These are phyloP conservation scores for Cornus kousa DNA, from an alignment of 148 eudicot species.

Conservation along the genomic window DNA sequence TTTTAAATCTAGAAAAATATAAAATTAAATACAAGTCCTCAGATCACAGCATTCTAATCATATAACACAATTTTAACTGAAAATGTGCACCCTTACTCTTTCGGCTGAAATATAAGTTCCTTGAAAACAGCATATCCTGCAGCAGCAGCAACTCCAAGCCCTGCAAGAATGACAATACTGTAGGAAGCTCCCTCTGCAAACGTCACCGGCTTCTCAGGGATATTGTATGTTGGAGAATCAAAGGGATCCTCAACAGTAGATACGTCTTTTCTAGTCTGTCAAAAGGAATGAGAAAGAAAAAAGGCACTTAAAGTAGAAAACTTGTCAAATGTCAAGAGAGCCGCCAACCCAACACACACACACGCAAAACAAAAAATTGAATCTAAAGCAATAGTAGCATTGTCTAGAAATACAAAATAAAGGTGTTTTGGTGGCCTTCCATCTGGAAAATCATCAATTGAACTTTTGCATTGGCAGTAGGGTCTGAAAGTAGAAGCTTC, in stretches of 20 bases:
- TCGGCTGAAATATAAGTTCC: slow-evolving; percentile 88
- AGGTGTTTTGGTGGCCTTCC: background rate
- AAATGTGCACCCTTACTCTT: slow-evolving; percentile 53
- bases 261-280: slow-evolving; percentile 60
- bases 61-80: background rate
- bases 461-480: background rate
- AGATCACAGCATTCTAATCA: slow-evolving; percentile 1
- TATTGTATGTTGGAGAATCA: slow-evolving; percentile 93
- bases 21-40: background rate
- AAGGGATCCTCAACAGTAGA: slow-evolving; percentile 87
- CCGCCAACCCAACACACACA: too few species aligned
- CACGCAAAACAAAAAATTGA: background rate
- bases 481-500: background rate
- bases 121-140: slow-evolving; percentile 85
- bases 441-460: background rate
- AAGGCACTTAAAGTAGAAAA: slow-evolving; percentile 6
- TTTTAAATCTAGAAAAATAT: background rate
- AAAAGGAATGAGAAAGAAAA: slow-evolving; percentile 14
- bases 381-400: background rate
- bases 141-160: slow-evolving; percentile 79
- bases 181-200: slow-evolving; percentile 94
- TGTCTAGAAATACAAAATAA: background rate
- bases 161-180: slow-evolving; percentile 69
- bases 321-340: background rate
- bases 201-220: slow-evolving; percentile 93